Evolutionary conservation across 768 basidiomycete species (phyloP), one percentile per base, ranked within the genome.

Genomic region (Russula virescens): DNA sequence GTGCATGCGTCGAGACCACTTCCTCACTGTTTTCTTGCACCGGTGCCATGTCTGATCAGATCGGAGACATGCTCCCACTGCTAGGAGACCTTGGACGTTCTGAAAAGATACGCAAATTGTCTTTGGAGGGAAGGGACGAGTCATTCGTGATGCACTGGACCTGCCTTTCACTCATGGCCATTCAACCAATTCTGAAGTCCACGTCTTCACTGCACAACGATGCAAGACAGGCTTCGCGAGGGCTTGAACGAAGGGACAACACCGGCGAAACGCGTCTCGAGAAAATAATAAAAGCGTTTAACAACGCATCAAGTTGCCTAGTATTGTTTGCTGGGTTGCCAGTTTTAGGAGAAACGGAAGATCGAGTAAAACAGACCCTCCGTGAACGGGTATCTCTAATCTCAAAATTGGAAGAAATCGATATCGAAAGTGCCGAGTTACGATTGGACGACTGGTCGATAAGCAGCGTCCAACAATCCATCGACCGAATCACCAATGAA

Each of bases 91-190:
- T 40, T 11, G 38, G 38, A 5, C 2, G 13, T 2, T 5, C 5
- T 16, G 6, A 40, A 16, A 40, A 2, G 6, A 13, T 40, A 3
- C 38, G 38, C 14, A 11, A 40, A 40, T 40, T 11, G 11, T 40
- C 38, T 40, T 40, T 13, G 38, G 38, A 7, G 14, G 38, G 38
- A 5, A 40, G 13, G 38, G 38, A 40, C 38, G 6, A 40, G 11
- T 2, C 14, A 2, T 40, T 40, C 14, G 38, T 40, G 38, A 40
- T 40, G 11, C 38, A 11, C 38, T 40, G 38, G 65, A 66, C 53
- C 11, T 66, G 52, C 28, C 58, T 66, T 53, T 48, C 65, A 11
- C 42, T 66, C 19, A 16, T 63, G 52, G 48, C 42, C 25, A 60
- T 50, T 43, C 65, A 35, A 38, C 38, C 26, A 18, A 19, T 55